Percentiles rank a stretch among this genome's conserved stretches.
Conservation (phyloP, 176 grass and related monocot species). For the Eremochloa ophiuroides region DNA sequence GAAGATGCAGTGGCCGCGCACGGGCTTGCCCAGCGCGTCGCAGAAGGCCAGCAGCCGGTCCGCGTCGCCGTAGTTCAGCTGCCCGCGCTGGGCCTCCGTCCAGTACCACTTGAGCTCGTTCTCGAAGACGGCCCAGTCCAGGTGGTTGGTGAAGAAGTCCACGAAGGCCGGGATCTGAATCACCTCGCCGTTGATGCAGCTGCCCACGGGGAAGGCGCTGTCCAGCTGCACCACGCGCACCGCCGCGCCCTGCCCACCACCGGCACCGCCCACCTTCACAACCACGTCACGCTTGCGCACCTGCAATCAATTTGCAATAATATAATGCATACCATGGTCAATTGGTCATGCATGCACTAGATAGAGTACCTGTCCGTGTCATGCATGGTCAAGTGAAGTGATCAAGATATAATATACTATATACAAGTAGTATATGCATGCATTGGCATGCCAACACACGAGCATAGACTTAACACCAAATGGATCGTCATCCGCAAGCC, state of each 20-base stretch:
- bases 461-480: no score
- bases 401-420: no score
- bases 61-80: slow-evolving; percentile 42
- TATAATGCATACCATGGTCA: no score
- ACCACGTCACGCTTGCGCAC: slow-evolving; percentile 52
- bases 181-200: slow-evolving; percentile 14
- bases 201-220: not conserved
- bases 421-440: no score
- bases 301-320: no score
- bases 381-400: no score
- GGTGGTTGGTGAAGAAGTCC: slow-evolving; percentile 10
- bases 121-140: slow-evolving; percentile 57
- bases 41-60: slow-evolving; percentile 35
- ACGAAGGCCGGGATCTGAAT: not conserved
- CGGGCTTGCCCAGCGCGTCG: not conserved
- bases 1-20: slow-evolving; percentile 49
- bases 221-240: slow-evolving; percentile 17
- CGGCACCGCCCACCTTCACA: not conserved
- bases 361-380: no score
- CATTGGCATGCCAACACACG: no score
- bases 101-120: slow-evolving; percentile 86
- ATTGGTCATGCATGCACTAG: no score
- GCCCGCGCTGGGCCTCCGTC: slow-evolving; percentile 51
- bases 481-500: no score
- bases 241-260: not conserved